Evolutionary conservation across 2,329 filamentous ascomycete genomes (phyloP).

Genomic region (Penicillium capsulatum): DNA sequence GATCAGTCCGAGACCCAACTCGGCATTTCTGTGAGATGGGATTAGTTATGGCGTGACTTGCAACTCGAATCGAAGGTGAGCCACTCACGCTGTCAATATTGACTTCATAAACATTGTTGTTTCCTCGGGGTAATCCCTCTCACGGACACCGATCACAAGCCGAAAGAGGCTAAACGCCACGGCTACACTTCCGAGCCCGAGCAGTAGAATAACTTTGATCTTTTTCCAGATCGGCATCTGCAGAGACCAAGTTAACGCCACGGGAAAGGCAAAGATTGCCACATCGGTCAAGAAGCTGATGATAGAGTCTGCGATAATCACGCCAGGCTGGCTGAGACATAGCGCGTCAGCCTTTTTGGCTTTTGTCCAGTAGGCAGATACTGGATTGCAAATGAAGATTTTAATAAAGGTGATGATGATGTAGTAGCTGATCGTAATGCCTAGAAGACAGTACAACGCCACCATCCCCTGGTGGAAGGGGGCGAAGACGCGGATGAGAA

Average conservation of each 20-base stretch:
- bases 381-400: constrained; percentile 15
- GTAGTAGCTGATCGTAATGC: constrained; percentile 12
- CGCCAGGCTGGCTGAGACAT: constrained; percentile 9
- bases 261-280: constrained; percentile 14
- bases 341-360: background rate
- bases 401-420: constrained; percentile 16
- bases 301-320: constrained; percentile 16
- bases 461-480: constrained; percentile 8
- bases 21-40: constrained; percentile 8
- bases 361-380: constrained; percentile 13
- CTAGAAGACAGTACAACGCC: constrained; percentile 10
- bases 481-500: constrained; percentile 13
- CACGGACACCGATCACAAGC: constrained; percentile 11
- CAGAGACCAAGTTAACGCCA: constrained; percentile 12
- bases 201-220: constrained; percentile 9
- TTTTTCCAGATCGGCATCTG: constrained; percentile 12
- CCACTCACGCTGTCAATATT: constrained; percentile 9
- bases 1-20: constrained; percentile 8
- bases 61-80: background rate
- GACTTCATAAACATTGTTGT: constrained; percentile 8
- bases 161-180: constrained; percentile 18
- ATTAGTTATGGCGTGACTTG: background rate
- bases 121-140: constrained; percentile 1
- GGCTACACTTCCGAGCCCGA: constrained; percentile 14
- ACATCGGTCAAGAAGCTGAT: constrained; percentile 16